Percentiles rank a stretch among this genome's conserved stretches.
phyloP scores from a whole-genome alignment of 257 asterid genomes.

The Nicotiana sylvestris region DNA sequence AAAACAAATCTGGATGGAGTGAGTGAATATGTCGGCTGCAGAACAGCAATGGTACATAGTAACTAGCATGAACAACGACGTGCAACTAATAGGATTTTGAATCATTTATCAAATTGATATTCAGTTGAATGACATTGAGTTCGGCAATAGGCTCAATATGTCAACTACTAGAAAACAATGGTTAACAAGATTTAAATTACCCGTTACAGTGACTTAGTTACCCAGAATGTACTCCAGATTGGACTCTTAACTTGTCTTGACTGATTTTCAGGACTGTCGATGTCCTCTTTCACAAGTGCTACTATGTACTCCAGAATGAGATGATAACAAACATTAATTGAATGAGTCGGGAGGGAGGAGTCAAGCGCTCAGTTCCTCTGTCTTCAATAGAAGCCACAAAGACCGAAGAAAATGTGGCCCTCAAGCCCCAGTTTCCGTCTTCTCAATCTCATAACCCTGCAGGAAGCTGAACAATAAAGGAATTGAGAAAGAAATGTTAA shows the following conservation, averaged over 20 bases:
- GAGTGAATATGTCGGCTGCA: background rate
- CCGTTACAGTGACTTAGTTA: background rate
- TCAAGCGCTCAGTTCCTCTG: background rate
- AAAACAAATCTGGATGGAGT: background rate
- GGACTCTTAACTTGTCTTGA: background rate
- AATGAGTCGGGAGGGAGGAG: background rate
- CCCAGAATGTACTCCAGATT: constrained; percentile 2
- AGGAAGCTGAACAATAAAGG: background rate
- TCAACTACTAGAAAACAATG: too few relatives aligned
- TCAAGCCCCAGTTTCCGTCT: background rate
- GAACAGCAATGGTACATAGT: background rate
- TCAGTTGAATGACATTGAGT: background rate
- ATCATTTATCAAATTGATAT: background rate
- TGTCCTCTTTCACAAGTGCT: background rate
- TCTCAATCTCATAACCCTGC: background rate
- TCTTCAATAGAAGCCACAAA: background rate
- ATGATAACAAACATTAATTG: background rate
- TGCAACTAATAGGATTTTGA: background rate
- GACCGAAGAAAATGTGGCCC: background rate
- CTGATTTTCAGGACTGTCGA: background rate
- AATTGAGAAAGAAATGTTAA: background rate
- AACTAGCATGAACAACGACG: background rate
- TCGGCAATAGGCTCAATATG: too few relatives aligned
- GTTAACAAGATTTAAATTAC: background rate
- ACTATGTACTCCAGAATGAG: background rate